Base-by-base conservation (phyloP, 2,329 filamentous ascomycete species). In the Ophiosphaerella korrae region DNA sequence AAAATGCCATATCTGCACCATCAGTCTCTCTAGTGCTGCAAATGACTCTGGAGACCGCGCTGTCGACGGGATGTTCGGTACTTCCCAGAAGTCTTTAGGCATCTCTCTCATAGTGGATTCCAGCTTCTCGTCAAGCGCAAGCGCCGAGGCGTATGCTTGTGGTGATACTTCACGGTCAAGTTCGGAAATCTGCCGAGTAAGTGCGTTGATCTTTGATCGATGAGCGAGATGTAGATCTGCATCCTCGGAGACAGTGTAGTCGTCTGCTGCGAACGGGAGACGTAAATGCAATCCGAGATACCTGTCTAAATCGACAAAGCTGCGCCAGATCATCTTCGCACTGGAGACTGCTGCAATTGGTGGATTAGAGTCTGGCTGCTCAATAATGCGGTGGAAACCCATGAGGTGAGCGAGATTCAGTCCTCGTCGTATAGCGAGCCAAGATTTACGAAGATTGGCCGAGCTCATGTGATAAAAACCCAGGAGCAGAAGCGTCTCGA, bases 1-100 rank as follows among this genome's bases (percentile, higher is more conserved):
- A 46, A 72, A 72, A 45, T 72, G 69, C 66, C 64, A 72, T 45
- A 72, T 64, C 36, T 73, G 69, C 12, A 68, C 64, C 44, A 71
- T 64, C 16, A 72, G 39, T 26, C 67, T 54, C 23, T 72, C 64
- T 7, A 72, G 42, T 2, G 64, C 60, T 3, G 56, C 60, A 11
- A 52, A 62, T 3, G 63, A 68, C 43, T 70, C 69, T 1, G 63
- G 56, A 5, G 67, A 65, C 12, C 64, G 63, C 37, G 67, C 67
- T 7, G 68, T 71, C 1, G 67, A 60, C 3, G 69, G 67, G 8
- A 73, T 62, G 34, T 71, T 72, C 2, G 70, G 70, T 3, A 72
- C 68, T 29, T 72, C 68, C 70, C 70, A 73, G 39, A 71, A 73
- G 11, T 70, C 66, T 16, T 66, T 65, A 5, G 67, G 60, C 47